Percentiles rank a stretch among this genome's conserved stretches.
Conservation (phyloP, 2,329 filamentous ascomycete species). For the Botryotinia narcissicola region DNA sequence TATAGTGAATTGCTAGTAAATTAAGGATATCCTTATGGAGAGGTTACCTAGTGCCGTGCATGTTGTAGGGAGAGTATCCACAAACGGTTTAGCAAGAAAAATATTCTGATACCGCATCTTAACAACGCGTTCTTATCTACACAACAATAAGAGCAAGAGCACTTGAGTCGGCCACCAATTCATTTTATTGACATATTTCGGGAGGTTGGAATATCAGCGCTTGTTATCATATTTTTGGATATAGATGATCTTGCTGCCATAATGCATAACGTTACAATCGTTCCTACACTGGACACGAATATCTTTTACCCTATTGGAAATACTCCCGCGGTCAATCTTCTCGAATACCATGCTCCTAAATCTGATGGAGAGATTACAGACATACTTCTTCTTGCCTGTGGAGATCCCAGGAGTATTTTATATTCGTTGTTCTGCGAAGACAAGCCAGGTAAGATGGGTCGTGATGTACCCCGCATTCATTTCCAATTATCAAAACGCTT, state of each 20-base stretch:
- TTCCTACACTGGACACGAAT: not conserved
- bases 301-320: not conserved
- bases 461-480: not conserved
- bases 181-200: not conserved
- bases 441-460: constrained; percentile 13
- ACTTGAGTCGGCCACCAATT: not conserved
- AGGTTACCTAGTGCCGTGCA: not conserved
- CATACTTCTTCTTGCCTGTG: constrained; percentile 17
- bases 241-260: not conserved
- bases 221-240: not conserved
- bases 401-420: constrained; percentile 18
- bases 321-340: not conserved
- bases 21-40: not conserved
- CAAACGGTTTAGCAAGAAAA: not conserved
- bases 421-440: constrained; percentile 19
- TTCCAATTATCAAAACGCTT: not conserved
- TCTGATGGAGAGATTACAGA: not conserved
- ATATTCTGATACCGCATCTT: not conserved
- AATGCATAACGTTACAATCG: not conserved
- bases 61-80: not conserved
- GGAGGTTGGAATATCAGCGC: not conserved
- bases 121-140: not conserved
- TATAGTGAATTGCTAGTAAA: not conserved
- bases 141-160: not conserved
- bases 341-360: constrained; percentile 1